phyloP scores from a whole-genome alignment of 2,329 filamentous ascomycete genomes.

The Diplodia sapinea region DNA sequence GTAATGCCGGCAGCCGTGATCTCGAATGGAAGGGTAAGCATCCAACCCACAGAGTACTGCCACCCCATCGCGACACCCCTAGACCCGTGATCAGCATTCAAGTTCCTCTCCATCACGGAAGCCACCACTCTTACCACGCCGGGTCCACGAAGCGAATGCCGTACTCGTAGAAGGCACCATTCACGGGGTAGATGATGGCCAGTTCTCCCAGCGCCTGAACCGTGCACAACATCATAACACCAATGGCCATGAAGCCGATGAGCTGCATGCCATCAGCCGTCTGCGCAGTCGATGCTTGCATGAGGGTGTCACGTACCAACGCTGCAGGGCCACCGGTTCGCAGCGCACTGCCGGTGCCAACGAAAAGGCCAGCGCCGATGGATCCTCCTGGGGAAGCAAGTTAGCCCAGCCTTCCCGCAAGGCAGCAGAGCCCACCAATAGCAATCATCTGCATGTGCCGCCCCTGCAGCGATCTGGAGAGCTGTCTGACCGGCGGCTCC shows the following conservation, averaged over 20 bases:
- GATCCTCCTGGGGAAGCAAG: slow-evolving; percentile 53
- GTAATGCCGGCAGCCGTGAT: slow-evolving; percentile 48
- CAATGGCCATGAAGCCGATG: slow-evolving; percentile 42
- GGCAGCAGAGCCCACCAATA: no score
- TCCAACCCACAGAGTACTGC: slow-evolving; percentile 46
- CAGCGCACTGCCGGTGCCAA: slow-evolving; percentile 64
- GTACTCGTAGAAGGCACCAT: slow-evolving; percentile 51
- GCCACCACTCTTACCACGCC: slow-evolving; percentile 41
- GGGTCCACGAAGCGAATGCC: slow-evolving; percentile 54
- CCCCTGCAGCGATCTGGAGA: no score
- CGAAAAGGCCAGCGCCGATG: slow-evolving; percentile 68
- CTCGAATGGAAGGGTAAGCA: slow-evolving; percentile 48
- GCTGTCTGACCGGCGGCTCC: no score
- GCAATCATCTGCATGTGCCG: no score
- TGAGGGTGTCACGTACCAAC: slow-evolving; percentile 30
- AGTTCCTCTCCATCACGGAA: no score
- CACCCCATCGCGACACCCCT: slow-evolving; percentile 45
- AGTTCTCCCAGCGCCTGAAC: slow-evolving; percentile 52
- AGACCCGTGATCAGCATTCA: no score
- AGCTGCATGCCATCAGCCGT: slow-evolving; percentile 32
- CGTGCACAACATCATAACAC: slow-evolving; percentile 49
- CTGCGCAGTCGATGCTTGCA: no score
- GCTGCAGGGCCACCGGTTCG: slow-evolving; percentile 54
- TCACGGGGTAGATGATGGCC: slow-evolving; percentile 50
- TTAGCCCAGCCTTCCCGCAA: no score